Evolutionary conservation across 768 basidiomycete species (phyloP).

Genomic region (Crepidotus variabilis): DNA sequence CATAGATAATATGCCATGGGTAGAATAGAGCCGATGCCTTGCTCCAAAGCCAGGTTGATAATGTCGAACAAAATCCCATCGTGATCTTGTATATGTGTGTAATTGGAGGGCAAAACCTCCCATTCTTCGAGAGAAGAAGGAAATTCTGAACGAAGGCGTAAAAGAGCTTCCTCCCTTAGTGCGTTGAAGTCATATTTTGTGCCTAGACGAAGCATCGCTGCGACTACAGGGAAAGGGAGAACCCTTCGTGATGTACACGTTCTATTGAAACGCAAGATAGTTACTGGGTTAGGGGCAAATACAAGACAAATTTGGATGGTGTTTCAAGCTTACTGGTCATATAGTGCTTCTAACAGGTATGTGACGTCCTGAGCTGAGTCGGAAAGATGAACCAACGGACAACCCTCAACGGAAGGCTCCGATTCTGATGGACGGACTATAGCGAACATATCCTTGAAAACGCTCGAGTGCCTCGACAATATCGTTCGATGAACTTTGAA

Average conservation of each 20-base stretch:
- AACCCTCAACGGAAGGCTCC: constrained; percentile 10
- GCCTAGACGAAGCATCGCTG: constrained; percentile 8
- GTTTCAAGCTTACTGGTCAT: constrained; percentile 3
- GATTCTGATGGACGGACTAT: constrained; percentile 10
- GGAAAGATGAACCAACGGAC: constrained; percentile 14
- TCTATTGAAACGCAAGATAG: not conserved
- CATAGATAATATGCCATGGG: constrained; percentile 1
- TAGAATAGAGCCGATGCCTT: constrained; percentile 6
- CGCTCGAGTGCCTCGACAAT: constrained; percentile 13
- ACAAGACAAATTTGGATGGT: not conserved
- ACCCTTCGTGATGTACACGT: not conserved
- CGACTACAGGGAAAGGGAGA: constrained; percentile 1
- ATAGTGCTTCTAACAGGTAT: constrained; percentile 9
- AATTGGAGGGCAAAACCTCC: not conserved
- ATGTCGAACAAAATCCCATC: constrained; percentile 3
- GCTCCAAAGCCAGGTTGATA: constrained; percentile 3
- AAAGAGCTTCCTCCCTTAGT: constrained; percentile 3
- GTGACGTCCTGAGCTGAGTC: constrained; percentile 11
- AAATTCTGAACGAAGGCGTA: constrained; percentile 1
- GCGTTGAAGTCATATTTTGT: constrained; percentile 4
- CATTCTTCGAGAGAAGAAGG: constrained; percentile 1
- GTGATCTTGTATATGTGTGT: not conserved
- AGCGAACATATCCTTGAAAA: constrained; percentile 23
- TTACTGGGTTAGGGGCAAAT: not conserved
- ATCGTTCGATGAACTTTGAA: constrained; percentile 20